Base-by-base conservation (phyloP, 345 rosid species). In the Moricandia arvensis region DNA sequence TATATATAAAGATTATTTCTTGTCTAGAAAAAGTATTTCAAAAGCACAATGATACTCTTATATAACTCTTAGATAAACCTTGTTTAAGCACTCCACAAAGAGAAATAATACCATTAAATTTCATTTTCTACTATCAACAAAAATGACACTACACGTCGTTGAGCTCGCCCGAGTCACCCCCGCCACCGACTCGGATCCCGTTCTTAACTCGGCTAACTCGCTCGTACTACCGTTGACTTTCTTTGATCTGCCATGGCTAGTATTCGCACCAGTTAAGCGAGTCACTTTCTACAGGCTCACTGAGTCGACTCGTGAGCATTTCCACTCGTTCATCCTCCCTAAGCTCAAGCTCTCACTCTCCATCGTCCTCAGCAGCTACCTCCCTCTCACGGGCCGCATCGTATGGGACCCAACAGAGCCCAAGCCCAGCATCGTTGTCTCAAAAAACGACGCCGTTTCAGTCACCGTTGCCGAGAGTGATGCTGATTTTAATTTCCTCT, bases 331-430 rank as follows among this genome's bases (percentile, higher is more conserved):
- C 3, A 57, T 78, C 63, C 67, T 82, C 8, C 86, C 84, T 0
- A 78, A 63, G 9, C 86, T 85, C 68, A 80, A 73, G n/a, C 77
- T 12, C 64, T 80, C 84, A 5, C 81, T 80, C 2, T 80, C 86
- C 3, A 54, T 57, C 30, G 58, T 57, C 15, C 85, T 85, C 70
- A 43, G 10, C 35, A 73, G 53, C 62, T 80, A 63, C 49, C 81
- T 81, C 24, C 86, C 84, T 31, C 67, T 83, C 53, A 33, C 79
- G 2, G 84, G 86, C 18, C 38, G 31, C 68, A 16, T 85, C 66
- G 31, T 6, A 0, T 79, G 83, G 86, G 62, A 66, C 2, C 26
- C 27, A 5, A 10, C 27, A 11, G 60, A 74, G 10, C 16, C 68
- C 1, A 64, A 69, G 1, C 84, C 86, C 1, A 10, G 45, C 69